phyloP scores from a whole-genome alignment of 495 filamentous ascomycete species.

The Penicillium silybi region DNA sequence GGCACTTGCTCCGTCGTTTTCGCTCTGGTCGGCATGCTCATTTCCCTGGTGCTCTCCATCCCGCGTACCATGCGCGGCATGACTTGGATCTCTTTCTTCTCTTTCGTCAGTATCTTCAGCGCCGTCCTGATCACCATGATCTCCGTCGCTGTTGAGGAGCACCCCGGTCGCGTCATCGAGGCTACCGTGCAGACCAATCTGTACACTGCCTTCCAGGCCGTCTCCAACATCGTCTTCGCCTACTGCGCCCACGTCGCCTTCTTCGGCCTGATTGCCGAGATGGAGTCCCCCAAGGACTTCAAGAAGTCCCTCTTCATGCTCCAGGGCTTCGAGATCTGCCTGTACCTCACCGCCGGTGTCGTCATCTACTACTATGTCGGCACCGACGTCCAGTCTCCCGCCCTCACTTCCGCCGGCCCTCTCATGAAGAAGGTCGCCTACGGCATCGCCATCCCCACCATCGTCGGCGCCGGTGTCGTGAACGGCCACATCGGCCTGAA shows the following conservation, averaged over 20 bases:
- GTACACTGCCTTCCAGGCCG: constrained; percentile 38
- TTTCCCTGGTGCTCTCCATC: constrained; percentile 59
- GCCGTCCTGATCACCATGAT: constrained; percentile 68
- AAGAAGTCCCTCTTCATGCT: constrained; percentile 63
- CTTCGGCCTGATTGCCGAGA: constrained; percentile 75
- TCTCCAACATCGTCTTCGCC: constrained; percentile 53
- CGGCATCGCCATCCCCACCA: constrained; percentile 72
- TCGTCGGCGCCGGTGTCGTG: constrained; percentile 67
- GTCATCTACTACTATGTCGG: constrained; percentile 75
- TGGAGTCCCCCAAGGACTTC: constrained; percentile 64
- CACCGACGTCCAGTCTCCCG: constrained; percentile 60
- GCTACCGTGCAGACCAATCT: constrained; percentile 29
- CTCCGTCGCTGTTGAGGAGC: constrained; percentile 54
- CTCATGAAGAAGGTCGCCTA: constrained; percentile 70
- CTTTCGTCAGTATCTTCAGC: constrained; percentile 32
- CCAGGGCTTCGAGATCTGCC: constrained; percentile 58
- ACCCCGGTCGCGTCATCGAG: constrained; percentile 20
- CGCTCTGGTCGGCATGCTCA: constrained; percentile 56
- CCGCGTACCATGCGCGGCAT: constrained; percentile 61
- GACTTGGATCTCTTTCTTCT: constrained; percentile 60
- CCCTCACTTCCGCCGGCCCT: constrained; percentile 61
- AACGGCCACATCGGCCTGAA: constrained; percentile 59
- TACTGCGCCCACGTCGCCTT: constrained; percentile 66
- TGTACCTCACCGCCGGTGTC: constrained; percentile 64
- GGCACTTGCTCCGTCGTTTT: constrained; percentile 68